A percentile compares a stretch with the other conserved stretches of the same genome.
Conservation (phyloP, 345 rosid species). For the Rhizophora mangle region DNA sequence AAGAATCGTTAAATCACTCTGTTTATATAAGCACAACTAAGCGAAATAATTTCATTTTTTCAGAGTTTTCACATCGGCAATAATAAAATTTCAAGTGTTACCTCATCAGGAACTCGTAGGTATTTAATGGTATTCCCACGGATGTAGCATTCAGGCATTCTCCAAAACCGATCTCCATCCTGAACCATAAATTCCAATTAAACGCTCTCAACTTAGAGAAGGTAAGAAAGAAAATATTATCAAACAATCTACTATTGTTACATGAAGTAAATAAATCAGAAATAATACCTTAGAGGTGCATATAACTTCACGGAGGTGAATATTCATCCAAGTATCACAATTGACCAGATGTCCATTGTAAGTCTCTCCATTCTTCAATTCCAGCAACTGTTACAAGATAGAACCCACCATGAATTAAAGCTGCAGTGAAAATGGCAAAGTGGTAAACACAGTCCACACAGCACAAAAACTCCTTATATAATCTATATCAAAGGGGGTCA, state of each 20-base stretch:
- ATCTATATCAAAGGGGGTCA: not conserved
- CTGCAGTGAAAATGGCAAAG: not conserved
- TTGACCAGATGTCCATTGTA: slow-evolving; percentile 96
- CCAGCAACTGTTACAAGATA: slow-evolving; percentile 64
- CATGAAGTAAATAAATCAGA: not conserved
- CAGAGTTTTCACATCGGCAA: not conserved
- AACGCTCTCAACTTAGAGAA: not conserved
- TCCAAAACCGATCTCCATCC: slow-evolving; percentile 99
- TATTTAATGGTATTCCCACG: slow-evolving; percentile 98
- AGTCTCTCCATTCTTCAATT: slow-evolving; percentile 95
- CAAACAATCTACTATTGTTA: not conserved
- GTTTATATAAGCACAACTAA: too few relatives aligned
- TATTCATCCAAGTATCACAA: slow-evolving; percentile 99
- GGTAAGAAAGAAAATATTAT: slow-evolving; percentile 3
- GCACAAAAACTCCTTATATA: not conserved
- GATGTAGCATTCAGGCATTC: slow-evolving; percentile 99
- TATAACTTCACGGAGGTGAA: slow-evolving; percentile 97
- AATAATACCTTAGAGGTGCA: slow-evolving; percentile 83
- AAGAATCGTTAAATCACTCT: too few relatives aligned
- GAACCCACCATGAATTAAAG: slow-evolving; percentile 27
- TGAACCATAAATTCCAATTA: slow-evolving; percentile 25
- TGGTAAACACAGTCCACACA: not conserved
- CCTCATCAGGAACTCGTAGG: slow-evolving; percentile 99
- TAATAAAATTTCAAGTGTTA: slow-evolving; percentile 16
- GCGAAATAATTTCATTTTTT: not conserved